Percentiles rank a stretch among this genome's conserved stretches.
phyloP scores from a whole-genome alignment of 1,284 basidiomycete species.

The Ganoderma lingzhi region DNA sequence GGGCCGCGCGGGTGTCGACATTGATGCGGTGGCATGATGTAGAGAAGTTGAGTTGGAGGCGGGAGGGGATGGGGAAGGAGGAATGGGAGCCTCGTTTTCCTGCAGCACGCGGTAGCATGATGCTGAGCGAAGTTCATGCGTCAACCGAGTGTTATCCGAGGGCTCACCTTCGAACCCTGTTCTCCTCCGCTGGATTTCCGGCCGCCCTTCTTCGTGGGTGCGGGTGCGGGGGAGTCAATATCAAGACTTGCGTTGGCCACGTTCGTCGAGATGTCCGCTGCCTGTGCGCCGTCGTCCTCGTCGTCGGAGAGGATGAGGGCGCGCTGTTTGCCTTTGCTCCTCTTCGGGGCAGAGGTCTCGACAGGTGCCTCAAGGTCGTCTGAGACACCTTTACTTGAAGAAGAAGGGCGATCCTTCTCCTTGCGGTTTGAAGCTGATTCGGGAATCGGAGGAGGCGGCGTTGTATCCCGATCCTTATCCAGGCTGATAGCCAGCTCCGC shows the following conservation, averaged over 20 bases:
- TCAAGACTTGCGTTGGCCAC: slow-evolving; percentile 5
- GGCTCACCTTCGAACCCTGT: slow-evolving; percentile 28
- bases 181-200: slow-evolving; percentile 23
- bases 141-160: background rate
- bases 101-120: background rate
- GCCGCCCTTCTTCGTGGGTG: slow-evolving; percentile 28
- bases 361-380: slow-evolving; percentile 9
- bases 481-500: slow-evolving; percentile 2
- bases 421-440: slow-evolving; percentile 4
- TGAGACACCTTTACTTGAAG: slow-evolving; percentile 4
- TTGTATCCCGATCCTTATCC: slow-evolving; percentile 14
- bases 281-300: slow-evolving; percentile 34
- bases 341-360: slow-evolving; percentile 13
- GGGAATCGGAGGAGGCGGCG: slow-evolving; percentile 24
- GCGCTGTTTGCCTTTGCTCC: slow-evolving; percentile 37
- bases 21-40: slow-evolving; percentile 7
- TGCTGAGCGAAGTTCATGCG: slow-evolving; percentile 1
- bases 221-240: slow-evolving; percentile 15
- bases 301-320: slow-evolving; percentile 37
- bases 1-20: slow-evolving; percentile 9
- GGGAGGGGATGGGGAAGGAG: slow-evolving; percentile 9
- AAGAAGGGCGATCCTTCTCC: slow-evolving; percentile 4
- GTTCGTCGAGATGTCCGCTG: slow-evolving; percentile 26
- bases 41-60: slow-evolving; percentile 7
- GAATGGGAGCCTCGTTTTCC: slow-evolving; percentile 24